phyloP scores from a whole-genome alignment of 1,139 yeast genomes.

The Suhomyces yuchorum region DNA sequence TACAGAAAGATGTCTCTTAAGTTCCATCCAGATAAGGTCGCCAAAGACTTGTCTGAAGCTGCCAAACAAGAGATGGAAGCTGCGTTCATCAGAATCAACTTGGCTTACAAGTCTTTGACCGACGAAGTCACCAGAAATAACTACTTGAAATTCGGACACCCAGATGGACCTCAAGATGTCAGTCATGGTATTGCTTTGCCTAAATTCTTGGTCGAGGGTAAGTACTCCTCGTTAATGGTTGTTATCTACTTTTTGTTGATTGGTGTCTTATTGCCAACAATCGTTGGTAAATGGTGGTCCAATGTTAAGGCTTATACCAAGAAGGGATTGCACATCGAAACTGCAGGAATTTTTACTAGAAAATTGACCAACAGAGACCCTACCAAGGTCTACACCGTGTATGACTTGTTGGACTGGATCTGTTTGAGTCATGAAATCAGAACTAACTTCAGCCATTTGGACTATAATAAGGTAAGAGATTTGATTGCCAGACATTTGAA shows the following conservation, averaged over 20 bases:
- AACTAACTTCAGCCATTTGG: slow-evolving; percentile 40
- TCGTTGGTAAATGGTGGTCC: slow-evolving; percentile 91
- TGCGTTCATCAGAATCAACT: slow-evolving; percentile 76
- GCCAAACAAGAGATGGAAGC: slow-evolving; percentile 66
- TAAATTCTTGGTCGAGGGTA: slow-evolving; percentile 83
- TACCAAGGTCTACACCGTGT: slow-evolving; percentile 64
- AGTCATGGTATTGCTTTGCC: slow-evolving; percentile 97
- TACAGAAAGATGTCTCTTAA: slow-evolving; percentile 85
- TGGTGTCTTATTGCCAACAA: slow-evolving; percentile 74
- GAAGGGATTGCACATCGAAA: slow-evolving; percentile 77
- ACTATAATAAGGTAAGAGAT: slow-evolving; percentile 49
- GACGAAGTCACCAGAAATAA: slow-evolving; percentile 86
- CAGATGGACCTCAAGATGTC: slow-evolving; percentile 96
- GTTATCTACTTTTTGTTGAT: slow-evolving; percentile 67
- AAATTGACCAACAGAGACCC: slow-evolving; percentile 74
- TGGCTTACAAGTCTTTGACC: slow-evolving; percentile 93
- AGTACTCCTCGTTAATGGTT: slow-evolving; percentile 68
- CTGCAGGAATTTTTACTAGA: slow-evolving; percentile 74
- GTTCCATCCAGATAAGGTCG: slow-evolving; percentile 92
- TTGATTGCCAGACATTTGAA: slow-evolving; percentile 60
- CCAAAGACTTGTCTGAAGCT: slow-evolving; percentile 60
- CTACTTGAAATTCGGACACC: slow-evolving; percentile 88
- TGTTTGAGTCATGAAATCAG: slow-evolving; percentile 65
- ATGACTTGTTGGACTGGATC: slow-evolving; percentile 62
- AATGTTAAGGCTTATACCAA: slow-evolving; percentile 79